Base-by-base conservation (phyloP, 2,329 filamentous ascomycete species). In the Apiospora saccharicola region DNA sequence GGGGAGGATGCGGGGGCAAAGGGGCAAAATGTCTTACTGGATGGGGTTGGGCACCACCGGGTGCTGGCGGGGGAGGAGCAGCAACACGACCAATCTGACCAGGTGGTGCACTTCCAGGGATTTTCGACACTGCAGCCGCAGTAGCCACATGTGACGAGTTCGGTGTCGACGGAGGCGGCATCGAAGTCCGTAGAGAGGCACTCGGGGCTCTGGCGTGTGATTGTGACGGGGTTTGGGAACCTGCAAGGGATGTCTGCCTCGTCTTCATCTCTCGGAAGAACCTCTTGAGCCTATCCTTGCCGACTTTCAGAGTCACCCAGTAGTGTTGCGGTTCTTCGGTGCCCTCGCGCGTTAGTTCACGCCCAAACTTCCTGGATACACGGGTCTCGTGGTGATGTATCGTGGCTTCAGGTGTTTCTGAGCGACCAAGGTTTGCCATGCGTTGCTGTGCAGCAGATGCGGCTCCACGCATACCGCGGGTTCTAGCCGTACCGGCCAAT, bases 391-490 rank as follows among this genome's bases (percentile, higher is more conserved):
- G 90, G 77, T 91, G 91, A 76, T 91, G 92, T 76, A 88, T 85
- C 71, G 86, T 88, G 13, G 91, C 86, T 81, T 98, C 96, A 3
- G 96, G 96, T 0, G 96, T 98, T 80, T 95, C 94, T 44, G 96
- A 98, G 73, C 96, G 92, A 69, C 91, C 91, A 69, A 94, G 80
- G 75, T 94, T 92, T 47, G 92, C 92, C 90, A 98, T 96, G 71
- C 95, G 93, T 75, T 94, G 94, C 80, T 96, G 93, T 5, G 96
- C 96, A 61, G 92, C 93, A 37, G 91, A 92, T 22, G 96, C 96
- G 22, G 96, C 96, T 70, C 94, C 95, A 72, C 96, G 92, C 90
- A 98, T 95, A 68, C 93, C 93, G 80, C 96, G 90, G 12, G 95
- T 98, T 74, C 96, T 90, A 49, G 95, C 92, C 1, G 95, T 98